Evolutionary conservation across 257 asterid genomes (phyloP).

Genomic region (Echium plantagineum): DNA sequence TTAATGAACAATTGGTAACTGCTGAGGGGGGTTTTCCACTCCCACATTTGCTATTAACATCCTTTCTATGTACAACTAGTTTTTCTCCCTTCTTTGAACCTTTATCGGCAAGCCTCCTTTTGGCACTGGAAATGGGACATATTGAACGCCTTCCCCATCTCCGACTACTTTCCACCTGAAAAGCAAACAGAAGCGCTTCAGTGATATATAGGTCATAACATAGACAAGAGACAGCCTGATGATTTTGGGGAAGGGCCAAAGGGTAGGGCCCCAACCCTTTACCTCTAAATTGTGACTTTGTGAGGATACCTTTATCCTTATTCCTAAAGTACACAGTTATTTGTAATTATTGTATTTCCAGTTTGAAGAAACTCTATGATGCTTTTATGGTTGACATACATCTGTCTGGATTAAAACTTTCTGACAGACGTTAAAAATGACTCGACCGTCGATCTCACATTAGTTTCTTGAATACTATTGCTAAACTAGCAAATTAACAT

Average conservation of each 20-base stretch:
- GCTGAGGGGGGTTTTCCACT: conserved; percentile 2
- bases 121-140: conserved; percentile 64
- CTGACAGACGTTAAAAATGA: neutral
- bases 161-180: conserved; percentile 53
- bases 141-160: conserved; percentile 41
- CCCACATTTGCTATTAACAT: neutral
- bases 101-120: conserved; percentile 46
- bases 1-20: neutral
- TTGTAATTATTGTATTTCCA: neutral
- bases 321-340: neutral
- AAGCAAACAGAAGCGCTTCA: neutral
- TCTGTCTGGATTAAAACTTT: neutral
- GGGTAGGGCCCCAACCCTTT: neutral
- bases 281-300: no score
- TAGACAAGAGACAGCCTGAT: no score
- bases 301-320: no score
- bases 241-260: neutral
- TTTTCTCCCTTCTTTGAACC: conserved; percentile 10
- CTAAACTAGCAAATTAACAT: neutral
- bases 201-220: conserved; percentile 3
- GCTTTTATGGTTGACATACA: neutral
- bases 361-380: no score
- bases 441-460: neutral
- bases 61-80: neutral
- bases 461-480: neutral